A percentile compares a stretch with the other conserved stretches of the same genome.
Evolutionary conservation across 179 eudicot genomes (phyloP).

Genomic region (Gypsophila paniculata): DNA sequence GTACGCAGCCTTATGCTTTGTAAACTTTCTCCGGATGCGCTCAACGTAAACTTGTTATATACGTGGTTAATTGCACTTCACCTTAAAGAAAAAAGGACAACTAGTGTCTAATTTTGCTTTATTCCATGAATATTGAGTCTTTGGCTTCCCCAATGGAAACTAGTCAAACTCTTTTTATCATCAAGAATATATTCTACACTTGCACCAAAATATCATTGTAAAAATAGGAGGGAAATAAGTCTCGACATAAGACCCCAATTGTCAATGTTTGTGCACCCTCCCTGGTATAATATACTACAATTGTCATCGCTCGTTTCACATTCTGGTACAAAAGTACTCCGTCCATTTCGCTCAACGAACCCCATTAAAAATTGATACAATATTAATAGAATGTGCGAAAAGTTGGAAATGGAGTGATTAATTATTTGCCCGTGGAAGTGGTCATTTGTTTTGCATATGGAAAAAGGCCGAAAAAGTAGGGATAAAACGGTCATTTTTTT

Average conservation of each 20-base stretch:
- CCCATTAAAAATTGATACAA: no score
- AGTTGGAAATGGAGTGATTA: no score
- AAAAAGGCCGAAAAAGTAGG: no score
- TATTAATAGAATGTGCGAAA: no score
- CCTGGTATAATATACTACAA: background rate
- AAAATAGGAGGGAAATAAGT: background rate
- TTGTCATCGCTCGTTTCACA: no score
- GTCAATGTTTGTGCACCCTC: background rate
- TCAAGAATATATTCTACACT: background rate
- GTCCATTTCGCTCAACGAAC: no score
- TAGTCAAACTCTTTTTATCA: background rate
- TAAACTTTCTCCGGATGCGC: background rate
- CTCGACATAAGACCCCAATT: background rate
- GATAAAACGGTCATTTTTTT: no score
- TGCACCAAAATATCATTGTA: background rate
- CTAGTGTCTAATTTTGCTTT: background rate
- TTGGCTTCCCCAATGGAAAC: background rate
- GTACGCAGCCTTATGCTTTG: background rate
- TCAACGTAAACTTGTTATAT: no score
- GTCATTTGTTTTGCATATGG: no score
- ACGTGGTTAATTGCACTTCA: no score
- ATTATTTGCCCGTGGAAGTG: no score
- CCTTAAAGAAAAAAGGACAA: background rate
- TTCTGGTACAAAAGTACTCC: no score
- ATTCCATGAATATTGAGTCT: background rate